Conservation (phyloP, 768 basidiomycete genomes). For the Tricholoma matsutake region DNA sequence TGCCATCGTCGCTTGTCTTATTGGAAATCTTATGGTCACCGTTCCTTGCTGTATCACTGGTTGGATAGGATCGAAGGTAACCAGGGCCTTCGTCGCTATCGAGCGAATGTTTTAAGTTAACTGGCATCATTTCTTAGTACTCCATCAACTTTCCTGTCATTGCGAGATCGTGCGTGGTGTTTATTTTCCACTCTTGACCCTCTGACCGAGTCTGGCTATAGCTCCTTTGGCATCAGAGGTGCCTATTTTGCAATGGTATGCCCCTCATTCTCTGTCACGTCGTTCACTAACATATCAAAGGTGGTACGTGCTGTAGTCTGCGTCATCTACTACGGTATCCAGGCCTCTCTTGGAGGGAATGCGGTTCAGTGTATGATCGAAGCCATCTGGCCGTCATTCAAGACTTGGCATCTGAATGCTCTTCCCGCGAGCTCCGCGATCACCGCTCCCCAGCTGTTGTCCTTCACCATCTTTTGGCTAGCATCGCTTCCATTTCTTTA, state of each 20-base stretch:
- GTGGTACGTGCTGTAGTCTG: not conserved
- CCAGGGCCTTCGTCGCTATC: not conserved
- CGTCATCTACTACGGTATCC: not conserved
- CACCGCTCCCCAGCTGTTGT: not conserved
- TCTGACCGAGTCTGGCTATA: not conserved
- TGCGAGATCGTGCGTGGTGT: not conserved
- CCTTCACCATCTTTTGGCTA: not conserved
- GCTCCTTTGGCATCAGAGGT: not conserved
- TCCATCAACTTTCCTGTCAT: not conserved
- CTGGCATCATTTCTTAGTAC: not conserved
- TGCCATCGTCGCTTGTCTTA: not conserved
- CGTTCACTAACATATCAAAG: not conserved
- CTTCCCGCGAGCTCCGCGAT: not conserved
- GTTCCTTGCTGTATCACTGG: not conserved
- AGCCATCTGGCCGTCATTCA: not conserved
- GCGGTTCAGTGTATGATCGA: not conserved
- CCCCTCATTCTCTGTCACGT: not conserved
- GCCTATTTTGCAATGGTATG: not conserved
- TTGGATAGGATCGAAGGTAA: not conserved
- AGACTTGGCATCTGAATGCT: not conserved
- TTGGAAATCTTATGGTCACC: not conserved
- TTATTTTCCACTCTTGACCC: not conserved
- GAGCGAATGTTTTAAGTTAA: not conserved
- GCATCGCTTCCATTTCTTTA: not conserved
- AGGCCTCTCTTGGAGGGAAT: not conserved